These are phyloP conservation scores for Acanthamoeba healyi DNA, from an alignment of 208 protist genomes.

Conservation along the genomic window DNA sequence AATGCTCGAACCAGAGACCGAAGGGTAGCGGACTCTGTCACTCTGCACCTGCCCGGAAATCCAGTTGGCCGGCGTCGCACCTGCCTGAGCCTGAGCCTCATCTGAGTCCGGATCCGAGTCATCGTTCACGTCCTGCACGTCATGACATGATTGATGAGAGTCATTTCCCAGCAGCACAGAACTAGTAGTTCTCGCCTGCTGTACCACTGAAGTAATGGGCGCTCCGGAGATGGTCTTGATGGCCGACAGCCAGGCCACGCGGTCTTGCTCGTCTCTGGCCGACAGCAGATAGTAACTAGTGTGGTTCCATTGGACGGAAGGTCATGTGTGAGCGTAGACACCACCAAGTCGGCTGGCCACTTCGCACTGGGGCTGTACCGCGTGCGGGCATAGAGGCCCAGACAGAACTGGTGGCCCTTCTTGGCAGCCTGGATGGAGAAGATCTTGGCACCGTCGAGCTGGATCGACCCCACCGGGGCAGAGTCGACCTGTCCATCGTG, in stretches of 20 bases:
- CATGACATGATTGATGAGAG: too few relatives aligned
- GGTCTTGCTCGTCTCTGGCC: neutral
- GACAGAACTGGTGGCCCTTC: conserved; percentile 47
- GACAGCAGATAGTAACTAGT: conserved; percentile 36
- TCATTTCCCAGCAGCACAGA: neutral
- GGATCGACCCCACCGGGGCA: neutral
- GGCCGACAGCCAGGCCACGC: conserved; percentile 31
- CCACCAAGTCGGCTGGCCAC: neutral
- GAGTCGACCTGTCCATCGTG: neutral
- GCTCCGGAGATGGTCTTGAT: neutral
- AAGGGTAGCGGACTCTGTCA: neutral
- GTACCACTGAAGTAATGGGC: conserved; percentile 26
- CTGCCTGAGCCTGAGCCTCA: neutral
- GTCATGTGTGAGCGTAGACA: neutral
- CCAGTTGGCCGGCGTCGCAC: neutral
- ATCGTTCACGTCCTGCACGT: conserved; percentile 2
- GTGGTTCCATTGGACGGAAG: neutral
- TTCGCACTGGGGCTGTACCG: neutral
- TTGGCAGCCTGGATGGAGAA: conserved; percentile 5
- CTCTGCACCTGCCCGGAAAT: neutral
- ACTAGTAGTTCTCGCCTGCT: too few relatives aligned
- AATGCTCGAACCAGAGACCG: neutral
- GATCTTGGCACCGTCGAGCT: conserved; percentile 65
- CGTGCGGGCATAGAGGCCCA: conserved; percentile 49
- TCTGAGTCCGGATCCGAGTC: conserved; percentile 5